Evolutionary conservation across 2,329 filamentous ascomycete genomes (phyloP), one percentile per base, ranked within the genome.

Genomic region (Talaromyces islandicus): DNA sequence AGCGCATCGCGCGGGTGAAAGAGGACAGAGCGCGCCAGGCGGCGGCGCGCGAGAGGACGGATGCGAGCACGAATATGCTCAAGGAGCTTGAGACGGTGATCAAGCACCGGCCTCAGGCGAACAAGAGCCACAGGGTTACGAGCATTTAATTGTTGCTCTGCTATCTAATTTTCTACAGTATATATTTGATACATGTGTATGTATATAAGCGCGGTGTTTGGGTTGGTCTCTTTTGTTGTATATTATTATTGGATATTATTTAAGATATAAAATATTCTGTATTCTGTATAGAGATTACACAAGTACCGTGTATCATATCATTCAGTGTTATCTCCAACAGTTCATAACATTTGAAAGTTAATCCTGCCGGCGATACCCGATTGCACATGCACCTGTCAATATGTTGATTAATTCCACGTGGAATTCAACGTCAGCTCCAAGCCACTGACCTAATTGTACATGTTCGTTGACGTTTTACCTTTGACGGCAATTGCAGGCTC

Each of bases 51-150:
- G 90, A 92, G 67, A 88, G 89, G 69, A 80, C 86, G 51, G 91
- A 97, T 63, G 89, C 91, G 11, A 95, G 87, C 64, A 90, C 87
- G 50, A 91, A 89, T 67, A 96, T 99, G 91, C 83, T 99, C 64
- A 87, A 89, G 64, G 94, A 99, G 76, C 81, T 99, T 61, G 91
- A 97, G 78, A 93, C 90, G 63, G 86, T 99, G 62, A 95, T 97
- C 72, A 85, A 84, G 66, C 75, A 84, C 66, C 74, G 81, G 61
- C 80, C 81, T 19, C 73, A 70, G 51, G 67, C 68, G n/a, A 66
- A 67, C n/a, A 70, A 68, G 24, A 73, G 72, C 17, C 75, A 77
- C 64, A 67, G 78, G 58, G 72, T 80, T 55, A 77, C 76, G 25
- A 78, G 75, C 60, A 73, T 79, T 56, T 79, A 65, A 75, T 11